Percentiles rank a stretch among this genome's conserved stretches.
phyloP scores from a whole-genome alignment of 169 alveolate species.

The Cryptosporidium andersoni region DNA sequence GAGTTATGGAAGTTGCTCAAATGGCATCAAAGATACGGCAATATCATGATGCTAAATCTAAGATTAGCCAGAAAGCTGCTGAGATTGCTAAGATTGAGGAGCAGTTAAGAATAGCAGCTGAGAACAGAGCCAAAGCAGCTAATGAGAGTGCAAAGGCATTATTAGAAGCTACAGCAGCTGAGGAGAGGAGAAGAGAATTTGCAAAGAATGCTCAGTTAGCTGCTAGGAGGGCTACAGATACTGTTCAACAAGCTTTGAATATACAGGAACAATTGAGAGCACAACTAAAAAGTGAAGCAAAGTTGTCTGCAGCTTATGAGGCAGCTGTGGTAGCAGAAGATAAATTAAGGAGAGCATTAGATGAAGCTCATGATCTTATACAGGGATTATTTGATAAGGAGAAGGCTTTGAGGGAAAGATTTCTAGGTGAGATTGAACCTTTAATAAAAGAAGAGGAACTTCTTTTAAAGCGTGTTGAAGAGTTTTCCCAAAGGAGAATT shows the following conservation, averaged over 20 bases:
- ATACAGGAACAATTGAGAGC: slow-evolving; percentile 34
- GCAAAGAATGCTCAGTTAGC: slow-evolving; percentile 17
- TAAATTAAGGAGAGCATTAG: slow-evolving; percentile 10
- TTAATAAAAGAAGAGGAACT: slow-evolving; percentile 34
- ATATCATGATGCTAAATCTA: slow-evolving; percentile 30
- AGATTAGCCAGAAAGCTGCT: slow-evolving; percentile 28
- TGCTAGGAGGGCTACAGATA: slow-evolving; percentile 49
- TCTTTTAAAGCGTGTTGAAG: slow-evolving; percentile 19
- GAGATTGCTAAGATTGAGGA: slow-evolving; percentile 50
- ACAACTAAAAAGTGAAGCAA: slow-evolving; percentile 21
- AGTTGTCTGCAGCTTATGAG: slow-evolving; percentile 37
- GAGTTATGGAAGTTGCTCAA: slow-evolving; percentile 48
- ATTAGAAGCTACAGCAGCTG: slow-evolving; percentile 49
- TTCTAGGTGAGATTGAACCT: slow-evolving; percentile 12
- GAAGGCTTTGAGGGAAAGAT: slow-evolving; percentile 2
- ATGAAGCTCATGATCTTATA: slow-evolving; percentile 46
- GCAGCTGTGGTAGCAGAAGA: slow-evolving; percentile 60
- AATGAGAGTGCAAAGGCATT: slow-evolving; percentile 31
- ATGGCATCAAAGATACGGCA: slow-evolving; percentile 35
- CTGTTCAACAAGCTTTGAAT: slow-evolving; percentile 12
- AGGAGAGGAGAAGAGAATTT: slow-evolving; percentile 47
- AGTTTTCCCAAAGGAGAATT: slow-evolving; percentile 9
- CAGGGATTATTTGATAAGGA: slow-evolving; percentile 28
- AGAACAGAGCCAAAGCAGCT: slow-evolving; percentile 58
- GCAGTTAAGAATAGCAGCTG: slow-evolving; percentile 14